A percentile compares a stretch with the other conserved stretches of the same genome.
Evolutionary conservation across 768 basidiomycete genomes (phyloP).

Genomic region (Mycena epipterygia): DNA sequence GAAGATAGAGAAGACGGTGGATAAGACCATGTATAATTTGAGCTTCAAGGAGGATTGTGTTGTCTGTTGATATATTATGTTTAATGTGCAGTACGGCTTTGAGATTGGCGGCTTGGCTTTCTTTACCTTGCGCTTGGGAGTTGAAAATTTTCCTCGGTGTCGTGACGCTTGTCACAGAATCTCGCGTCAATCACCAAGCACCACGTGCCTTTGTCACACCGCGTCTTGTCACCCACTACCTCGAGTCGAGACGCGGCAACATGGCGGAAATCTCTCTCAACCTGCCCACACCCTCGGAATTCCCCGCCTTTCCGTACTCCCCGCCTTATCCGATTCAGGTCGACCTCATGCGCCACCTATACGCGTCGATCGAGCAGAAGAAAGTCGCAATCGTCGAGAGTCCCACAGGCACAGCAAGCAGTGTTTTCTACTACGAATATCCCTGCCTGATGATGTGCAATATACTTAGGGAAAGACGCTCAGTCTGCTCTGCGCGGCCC

Average conservation of each 20-base stretch:
- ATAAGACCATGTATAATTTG: slow-evolving; percentile 94
- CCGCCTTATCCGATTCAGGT: slow-evolving; percentile 88
- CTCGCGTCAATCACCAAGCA: neutral
- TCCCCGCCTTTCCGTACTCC: slow-evolving; percentile 87
- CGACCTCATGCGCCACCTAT: slow-evolving; percentile 91
- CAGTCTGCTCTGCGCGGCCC: slow-evolving; percentile 79
- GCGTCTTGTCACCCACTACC: neutral
- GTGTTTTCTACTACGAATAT: neutral
- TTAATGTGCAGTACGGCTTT: no score
- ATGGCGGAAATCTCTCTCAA: slow-evolving; percentile 43
- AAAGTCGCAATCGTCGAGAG: slow-evolving; percentile 89
- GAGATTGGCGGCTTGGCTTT: no score
- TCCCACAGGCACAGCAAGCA: slow-evolving; percentile 87
- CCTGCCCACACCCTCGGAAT: slow-evolving; percentile 75
- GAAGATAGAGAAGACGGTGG: slow-evolving; percentile 96
- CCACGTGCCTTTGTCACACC: neutral
- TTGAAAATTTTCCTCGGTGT: no score
- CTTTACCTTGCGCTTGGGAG: no score
- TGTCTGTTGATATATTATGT: slow-evolving; percentile 51
- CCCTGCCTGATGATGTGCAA: neutral
- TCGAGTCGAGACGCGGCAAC: neutral
- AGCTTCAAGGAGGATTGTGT: slow-evolving; percentile 95
- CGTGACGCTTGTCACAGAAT: no score
- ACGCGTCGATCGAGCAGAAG: slow-evolving; percentile 78
- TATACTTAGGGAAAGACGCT: slow-evolving; percentile 87